phyloP scores from a whole-genome alignment of 352 stramenopile genomes.

The Globisporangium uncinulatum region DNA sequence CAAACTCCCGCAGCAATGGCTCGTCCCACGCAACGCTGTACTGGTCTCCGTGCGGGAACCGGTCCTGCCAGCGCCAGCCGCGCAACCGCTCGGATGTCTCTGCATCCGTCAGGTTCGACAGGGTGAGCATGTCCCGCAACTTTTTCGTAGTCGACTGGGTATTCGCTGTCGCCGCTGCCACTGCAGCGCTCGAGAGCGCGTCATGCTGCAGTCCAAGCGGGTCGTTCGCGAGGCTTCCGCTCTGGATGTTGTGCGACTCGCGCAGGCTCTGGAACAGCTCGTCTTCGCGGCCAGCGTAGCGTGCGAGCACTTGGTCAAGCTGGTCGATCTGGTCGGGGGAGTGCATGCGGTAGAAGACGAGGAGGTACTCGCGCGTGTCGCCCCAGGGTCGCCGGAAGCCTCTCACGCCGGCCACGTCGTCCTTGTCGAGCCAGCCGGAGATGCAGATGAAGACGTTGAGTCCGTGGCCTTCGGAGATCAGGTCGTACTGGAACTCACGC shows the following conservation, averaged over 20 bases:
- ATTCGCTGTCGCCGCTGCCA: not conserved
- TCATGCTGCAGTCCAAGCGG: constrained; percentile 32
- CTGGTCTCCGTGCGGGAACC: constrained; percentile 73
- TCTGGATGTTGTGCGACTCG: constrained; percentile 39
- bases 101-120: constrained; percentile 4
- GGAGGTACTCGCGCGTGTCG: constrained; percentile 67
- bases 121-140: constrained; percentile 2
- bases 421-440: constrained; percentile 75
- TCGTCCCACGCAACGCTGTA: constrained; percentile 82
- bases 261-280: constrained; percentile 72
- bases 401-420: constrained; percentile 31
- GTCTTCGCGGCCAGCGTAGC: constrained; percentile 74
- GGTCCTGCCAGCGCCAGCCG: constrained; percentile 79
- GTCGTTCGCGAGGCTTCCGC: constrained; percentile 19
- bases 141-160: not conserved
- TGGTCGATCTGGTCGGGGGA: constrained; percentile 74
- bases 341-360: constrained; percentile 56
- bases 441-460: constrained; percentile 88
- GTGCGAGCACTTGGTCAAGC: constrained; percentile 66
- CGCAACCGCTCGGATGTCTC: constrained; percentile 22
- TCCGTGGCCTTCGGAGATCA: constrained; percentile 66
- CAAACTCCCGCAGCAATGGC: constrained; percentile 56
- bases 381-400: constrained; percentile 69
- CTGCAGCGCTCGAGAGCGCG: constrained; percentile 16
- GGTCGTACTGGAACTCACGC: constrained; percentile 77